These are phyloP conservation scores for Pseudodiploospora longispora DNA, from an alignment of 2,329 filamentous ascomycete species.

Conservation along the genomic window DNA sequence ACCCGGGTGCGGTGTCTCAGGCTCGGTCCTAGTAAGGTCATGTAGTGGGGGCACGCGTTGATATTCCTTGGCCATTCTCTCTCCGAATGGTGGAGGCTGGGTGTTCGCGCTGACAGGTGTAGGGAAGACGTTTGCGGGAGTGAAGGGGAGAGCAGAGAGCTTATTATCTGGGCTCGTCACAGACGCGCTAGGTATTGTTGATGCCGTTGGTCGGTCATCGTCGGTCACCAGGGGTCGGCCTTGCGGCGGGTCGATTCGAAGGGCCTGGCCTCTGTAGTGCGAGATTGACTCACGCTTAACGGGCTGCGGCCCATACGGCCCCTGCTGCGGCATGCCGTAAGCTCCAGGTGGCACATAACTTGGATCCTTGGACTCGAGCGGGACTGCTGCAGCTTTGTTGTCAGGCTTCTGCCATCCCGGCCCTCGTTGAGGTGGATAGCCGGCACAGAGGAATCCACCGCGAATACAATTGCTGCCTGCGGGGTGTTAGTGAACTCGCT, in stretches of 20 bases:
- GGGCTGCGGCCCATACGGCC: slow-evolving; percentile 25
- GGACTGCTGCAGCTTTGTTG: slow-evolving; percentile 58
- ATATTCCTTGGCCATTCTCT: slow-evolving; percentile 49
- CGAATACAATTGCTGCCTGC: slow-evolving; percentile 81
- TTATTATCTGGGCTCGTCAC: slow-evolving; percentile 53
- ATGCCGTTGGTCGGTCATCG: slow-evolving; percentile 51
- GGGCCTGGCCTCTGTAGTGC: slow-evolving; percentile 51
- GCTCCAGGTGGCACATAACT: slow-evolving; percentile 53
- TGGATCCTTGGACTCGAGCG: slow-evolving; percentile 76
- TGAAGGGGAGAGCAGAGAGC: slow-evolving; percentile 49
- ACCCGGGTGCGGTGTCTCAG: slow-evolving; percentile 44
- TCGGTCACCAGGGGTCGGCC: slow-evolving; percentile 41
- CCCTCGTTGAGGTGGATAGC: slow-evolving; percentile 75
- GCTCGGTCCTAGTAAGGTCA: slow-evolving; percentile 48
- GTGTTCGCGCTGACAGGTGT: slow-evolving; percentile 54
- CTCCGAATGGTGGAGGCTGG: slow-evolving; percentile 35
- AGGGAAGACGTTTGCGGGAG: slow-evolving; percentile 48
- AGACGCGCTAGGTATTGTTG: slow-evolving; percentile 51
- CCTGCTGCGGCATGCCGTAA: slow-evolving; percentile 49
- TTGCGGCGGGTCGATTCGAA: slow-evolving; percentile 57
- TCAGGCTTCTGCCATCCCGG: slow-evolving; percentile 68
- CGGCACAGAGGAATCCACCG: slow-evolving; percentile 84
- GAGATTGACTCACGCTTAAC: slow-evolving; percentile 50
- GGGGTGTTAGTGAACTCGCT: slow-evolving; percentile 2
- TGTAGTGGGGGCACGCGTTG: slow-evolving; percentile 53